Evolutionary conservation across 2,329 filamentous ascomycete genomes (phyloP), one percentile per base, ranked within the genome.

Genomic region (Chaetomium sp.): DNA sequence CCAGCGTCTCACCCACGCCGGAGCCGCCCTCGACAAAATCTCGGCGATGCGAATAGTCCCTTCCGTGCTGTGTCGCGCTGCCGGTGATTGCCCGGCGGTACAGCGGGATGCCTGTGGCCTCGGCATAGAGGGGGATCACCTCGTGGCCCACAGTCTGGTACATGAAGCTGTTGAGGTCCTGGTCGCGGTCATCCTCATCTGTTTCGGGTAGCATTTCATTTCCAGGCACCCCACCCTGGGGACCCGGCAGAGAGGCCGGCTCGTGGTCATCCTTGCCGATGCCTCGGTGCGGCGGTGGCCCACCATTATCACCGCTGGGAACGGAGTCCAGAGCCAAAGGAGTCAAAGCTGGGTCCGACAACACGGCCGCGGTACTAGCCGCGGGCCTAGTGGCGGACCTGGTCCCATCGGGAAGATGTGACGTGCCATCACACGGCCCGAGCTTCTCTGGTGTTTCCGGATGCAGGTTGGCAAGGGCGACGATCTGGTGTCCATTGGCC

Each of bases 161-260:
- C 94, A 99, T 99, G 84, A 94, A 97, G 74, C 91, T 96, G 72
- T 99, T 90, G 64, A 95, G 79, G 70, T 97, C 89, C 54, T 79
- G 73, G 60, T 77, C 75, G 37, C 79, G 73, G 60, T 77, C 75
- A 38, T 79, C 75, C 5, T 70, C 68, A 34, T 68, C 70, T 5
- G 62, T 59, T 36, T 54, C 58, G 19, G 47, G 59, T 33, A 69
- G 74, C 48, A 66, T 69, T 47, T 76, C 63, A 47, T 64, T 55
- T 53, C 53, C 58, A 43, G 51, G 34, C 38, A 11, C 53, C 9
- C 48, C 55, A 45, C 59, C 58, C 2, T 32, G 43, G 40, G 47
- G 52, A 52, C 32, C 53, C 58, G 14, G 41, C 54, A 14, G 58
- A 53, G 38, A 44, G 49, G 40, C 42, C 38, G n/a, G 46, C 32